Percentiles rank a stretch among this genome's conserved stretches.
Evolutionary conservation across 164 flowering plant species (phyloP).

Genomic region (Euptelea pleiosperma): DNA sequence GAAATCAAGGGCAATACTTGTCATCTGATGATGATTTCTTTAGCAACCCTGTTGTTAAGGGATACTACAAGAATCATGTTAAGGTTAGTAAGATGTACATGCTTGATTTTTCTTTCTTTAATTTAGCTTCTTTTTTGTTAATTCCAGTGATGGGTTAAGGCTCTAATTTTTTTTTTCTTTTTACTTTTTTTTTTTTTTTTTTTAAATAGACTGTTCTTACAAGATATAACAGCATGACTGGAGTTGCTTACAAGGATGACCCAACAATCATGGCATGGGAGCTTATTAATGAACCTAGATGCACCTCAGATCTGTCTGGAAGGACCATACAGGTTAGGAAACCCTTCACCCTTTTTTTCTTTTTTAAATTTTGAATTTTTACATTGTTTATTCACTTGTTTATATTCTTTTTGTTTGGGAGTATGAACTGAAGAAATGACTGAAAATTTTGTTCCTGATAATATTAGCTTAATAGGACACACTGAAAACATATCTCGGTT

Average conservation of each 20-base stretch:
- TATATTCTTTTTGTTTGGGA: not conserved
- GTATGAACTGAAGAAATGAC: not conserved
- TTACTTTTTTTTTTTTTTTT: not conserved
- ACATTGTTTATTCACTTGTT: not conserved
- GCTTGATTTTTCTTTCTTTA: not conserved
- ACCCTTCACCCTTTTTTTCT: not conserved
- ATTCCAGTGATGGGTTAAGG: not conserved
- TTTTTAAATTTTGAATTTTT: not conserved
- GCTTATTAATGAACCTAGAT: conserved; percentile 86
- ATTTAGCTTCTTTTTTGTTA: not conserved
- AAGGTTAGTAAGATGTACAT: conserved; percentile 30
- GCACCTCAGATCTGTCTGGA: conserved; percentile 58
- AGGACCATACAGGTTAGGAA: conserved; percentile 49
- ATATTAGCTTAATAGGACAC: too few relatives aligned
- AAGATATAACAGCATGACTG: conserved; percentile 54
- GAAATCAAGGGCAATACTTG: conserved; percentile 50
- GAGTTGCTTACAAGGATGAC: conserved; percentile 75
- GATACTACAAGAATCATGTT: conserved; percentile 67
- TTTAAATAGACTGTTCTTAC: conserved; percentile 54
- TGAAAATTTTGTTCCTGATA: not conserved
- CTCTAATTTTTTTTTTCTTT: not conserved
- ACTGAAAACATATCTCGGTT: too few relatives aligned
- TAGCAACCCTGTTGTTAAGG: conserved; percentile 54
- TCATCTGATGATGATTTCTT: conserved; percentile 75
- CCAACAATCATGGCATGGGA: conserved; percentile 91